phyloP scores from a whole-genome alignment of 768 basidiomycete genomes.

The Piloderma croceum region DNA sequence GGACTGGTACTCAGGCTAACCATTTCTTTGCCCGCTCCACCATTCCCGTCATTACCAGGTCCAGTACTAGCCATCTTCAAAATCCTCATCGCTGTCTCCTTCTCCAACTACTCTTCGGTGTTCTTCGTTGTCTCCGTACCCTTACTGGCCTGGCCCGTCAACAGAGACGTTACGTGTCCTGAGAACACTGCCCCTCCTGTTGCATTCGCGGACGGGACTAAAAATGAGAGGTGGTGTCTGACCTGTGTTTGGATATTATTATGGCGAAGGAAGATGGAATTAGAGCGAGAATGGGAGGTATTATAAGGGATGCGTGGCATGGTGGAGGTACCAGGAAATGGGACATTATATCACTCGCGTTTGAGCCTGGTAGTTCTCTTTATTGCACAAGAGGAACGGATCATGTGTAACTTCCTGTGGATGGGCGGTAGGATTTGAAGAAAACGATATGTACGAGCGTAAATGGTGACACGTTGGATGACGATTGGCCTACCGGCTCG shows the following conservation, averaged over 20 bases:
- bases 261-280: conserved; percentile 8
- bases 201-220: no score
- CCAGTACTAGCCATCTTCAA: conserved; percentile 48
- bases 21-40: no score
- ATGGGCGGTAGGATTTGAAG: no score
- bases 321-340: conserved; percentile 41
- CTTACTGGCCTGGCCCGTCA: conserved; percentile 70
- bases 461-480: no score
- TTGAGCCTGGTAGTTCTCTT: no score
- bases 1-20: no score
- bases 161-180: conserved; percentile 53
- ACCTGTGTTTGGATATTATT: no score
- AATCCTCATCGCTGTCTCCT: conserved; percentile 64
- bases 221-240: no score
- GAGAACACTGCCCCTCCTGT: no score
- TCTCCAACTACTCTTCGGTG: conserved; percentile 63
- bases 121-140: conserved; percentile 65
- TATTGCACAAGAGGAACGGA: conserved; percentile 18
- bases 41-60: background rate
- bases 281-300: conserved; percentile 16
- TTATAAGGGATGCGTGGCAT: conserved; percentile 27
- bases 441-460: no score
- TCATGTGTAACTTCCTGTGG: no score
- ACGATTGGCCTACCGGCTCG: no score
- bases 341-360: conserved; percentile 21